These are phyloP conservation scores for Calocera cornea DNA, from an alignment of 768 basidiomycete species.

Conservation along the genomic window DNA sequence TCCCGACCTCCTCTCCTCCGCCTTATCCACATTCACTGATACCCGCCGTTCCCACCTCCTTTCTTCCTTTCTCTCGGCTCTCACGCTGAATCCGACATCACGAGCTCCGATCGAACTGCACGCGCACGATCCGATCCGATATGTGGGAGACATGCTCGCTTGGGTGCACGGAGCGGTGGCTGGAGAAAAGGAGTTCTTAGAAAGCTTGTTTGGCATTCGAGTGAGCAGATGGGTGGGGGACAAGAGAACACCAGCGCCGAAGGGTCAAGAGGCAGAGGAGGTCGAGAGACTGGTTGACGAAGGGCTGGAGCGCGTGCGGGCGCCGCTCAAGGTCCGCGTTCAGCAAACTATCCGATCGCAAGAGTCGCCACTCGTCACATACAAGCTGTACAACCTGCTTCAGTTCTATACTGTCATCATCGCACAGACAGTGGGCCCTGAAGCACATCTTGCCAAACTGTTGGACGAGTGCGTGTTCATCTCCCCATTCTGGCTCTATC, in stretches of 20 bases:
- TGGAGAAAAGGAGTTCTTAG: constrained; percentile 86
- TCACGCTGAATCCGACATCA: constrained; percentile 40
- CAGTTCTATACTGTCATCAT: constrained; percentile 92
- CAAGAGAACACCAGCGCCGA: constrained; percentile 36
- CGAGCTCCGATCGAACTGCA: constrained; percentile 94
- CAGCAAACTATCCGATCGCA: constrained; percentile 87
- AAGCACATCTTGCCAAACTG: constrained; percentile 60
- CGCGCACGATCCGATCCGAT: constrained; percentile 92
- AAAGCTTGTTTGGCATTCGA: constrained; percentile 64
- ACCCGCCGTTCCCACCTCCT: constrained; percentile 72
- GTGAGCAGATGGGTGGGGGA: constrained; percentile 60
- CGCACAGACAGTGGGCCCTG: constrained; percentile 78
- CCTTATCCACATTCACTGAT: constrained; percentile 31
- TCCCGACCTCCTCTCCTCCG: constrained; percentile 49
- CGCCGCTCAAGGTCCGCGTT: constrained; percentile 83
- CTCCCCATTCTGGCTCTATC: neutral
- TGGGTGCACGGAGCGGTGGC: constrained; percentile 97
- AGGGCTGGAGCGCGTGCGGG: constrained; percentile 67
- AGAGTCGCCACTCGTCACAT: constrained; percentile 82
- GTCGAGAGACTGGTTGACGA: constrained; percentile 68
- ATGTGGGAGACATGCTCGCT: constrained; percentile 95
- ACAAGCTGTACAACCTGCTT: constrained; percentile 86
- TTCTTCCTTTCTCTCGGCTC: constrained; percentile 67
- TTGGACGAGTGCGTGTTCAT: constrained; percentile 53
- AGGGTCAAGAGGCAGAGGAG: constrained; percentile 51